A percentile compares a stretch with the other conserved stretches of the same genome.
These are phyloP conservation scores for Carallia brachiata DNA, from an alignment of 345 rosid species.

Conservation along the genomic window DNA sequence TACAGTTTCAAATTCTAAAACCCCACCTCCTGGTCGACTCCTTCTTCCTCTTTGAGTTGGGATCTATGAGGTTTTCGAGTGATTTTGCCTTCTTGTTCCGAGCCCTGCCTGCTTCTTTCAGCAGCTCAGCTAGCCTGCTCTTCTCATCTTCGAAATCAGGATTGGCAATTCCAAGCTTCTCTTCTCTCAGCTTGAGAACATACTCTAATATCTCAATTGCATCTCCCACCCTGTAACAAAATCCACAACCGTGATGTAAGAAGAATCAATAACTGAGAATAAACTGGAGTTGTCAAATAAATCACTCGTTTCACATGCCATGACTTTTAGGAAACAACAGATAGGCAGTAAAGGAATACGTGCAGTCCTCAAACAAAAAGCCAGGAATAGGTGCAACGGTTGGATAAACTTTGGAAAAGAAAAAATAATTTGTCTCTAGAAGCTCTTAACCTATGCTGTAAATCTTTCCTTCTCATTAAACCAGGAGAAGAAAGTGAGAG, in stretches of 20 bases:
- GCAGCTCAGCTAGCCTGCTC: conserved; percentile 85
- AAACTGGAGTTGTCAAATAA: neutral
- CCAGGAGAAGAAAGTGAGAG: neutral
- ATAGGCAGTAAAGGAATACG: too few species aligned
- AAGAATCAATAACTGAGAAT: neutral
- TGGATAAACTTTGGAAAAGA: too few species aligned
- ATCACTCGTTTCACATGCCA: neutral
- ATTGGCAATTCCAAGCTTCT: conserved; percentile 94
- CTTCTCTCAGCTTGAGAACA: conserved; percentile 89
- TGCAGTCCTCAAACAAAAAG: too few species aligned
- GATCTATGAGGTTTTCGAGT: conserved; percentile 87
- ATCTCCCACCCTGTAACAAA: conserved; percentile 76
- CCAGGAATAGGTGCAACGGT: too few species aligned
- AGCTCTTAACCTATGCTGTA: neutral
- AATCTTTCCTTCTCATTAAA: neutral
- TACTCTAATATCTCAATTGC: conserved; percentile 93
- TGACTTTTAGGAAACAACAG: neutral
- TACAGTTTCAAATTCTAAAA: conserved; percentile 56
- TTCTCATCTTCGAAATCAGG: conserved; percentile 98
- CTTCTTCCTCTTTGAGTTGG: conserved; percentile 70
- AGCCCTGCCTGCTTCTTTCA: conserved; percentile 93
- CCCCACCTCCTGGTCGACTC: conserved; percentile 78
- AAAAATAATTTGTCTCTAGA: too few species aligned
- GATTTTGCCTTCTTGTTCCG: conserved; percentile 89
- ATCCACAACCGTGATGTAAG: neutral